Evolutionary conservation across 805 yeast species (phyloP), one percentile per base, ranked within the genome.

Genomic region (Maudiozyma turicensis): DNA sequence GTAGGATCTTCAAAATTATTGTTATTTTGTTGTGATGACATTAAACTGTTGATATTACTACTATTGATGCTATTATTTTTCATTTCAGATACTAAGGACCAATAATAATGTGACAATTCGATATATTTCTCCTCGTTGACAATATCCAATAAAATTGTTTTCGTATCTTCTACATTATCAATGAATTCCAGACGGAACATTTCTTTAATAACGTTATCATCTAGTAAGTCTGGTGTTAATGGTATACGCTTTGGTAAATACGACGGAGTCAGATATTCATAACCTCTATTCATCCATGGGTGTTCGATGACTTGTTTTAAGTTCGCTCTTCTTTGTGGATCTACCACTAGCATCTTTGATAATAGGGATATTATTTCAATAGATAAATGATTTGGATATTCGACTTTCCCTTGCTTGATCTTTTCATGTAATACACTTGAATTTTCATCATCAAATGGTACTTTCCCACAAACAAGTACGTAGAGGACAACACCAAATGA

Each of bases 391-490:
- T 77, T 75, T 7, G 99, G 98, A 65, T 93, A 93, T 55, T 89
- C 96, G 9, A 93, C 95, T 53, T 81, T 75, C 40, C 98, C 99
- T 56, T 82, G 78, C 64, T 91, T 93, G 64, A 93, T 93, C 66
- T 90, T 90, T 54, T 88, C 95, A 65, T 93, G 99, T 58, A 93
- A 73, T 1, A 86, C 90, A 43, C 90, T 82, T 54, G 95, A 95
- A 56, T 86, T 82, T 59, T 88, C 95, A 63, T 93, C 98, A 66
- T 93, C 99, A 65, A 93, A 93, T 8, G 99, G 99, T 11, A 93
- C 98, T 65, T 88, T 90, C 48, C 99, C 99, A 65, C 97, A 90
- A 2, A 93, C 96, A 52, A 93, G 73, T 7, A 93, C 99, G 62
- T 88, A 93, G 46, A 93, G 70, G 0, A 93, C 98, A 33, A 93